Evolutionary conservation across 2,329 filamentous ascomycete species (phyloP), one percentile per base, ranked within the genome.

Genomic region (Trichoderma arundinaceum): DNA sequence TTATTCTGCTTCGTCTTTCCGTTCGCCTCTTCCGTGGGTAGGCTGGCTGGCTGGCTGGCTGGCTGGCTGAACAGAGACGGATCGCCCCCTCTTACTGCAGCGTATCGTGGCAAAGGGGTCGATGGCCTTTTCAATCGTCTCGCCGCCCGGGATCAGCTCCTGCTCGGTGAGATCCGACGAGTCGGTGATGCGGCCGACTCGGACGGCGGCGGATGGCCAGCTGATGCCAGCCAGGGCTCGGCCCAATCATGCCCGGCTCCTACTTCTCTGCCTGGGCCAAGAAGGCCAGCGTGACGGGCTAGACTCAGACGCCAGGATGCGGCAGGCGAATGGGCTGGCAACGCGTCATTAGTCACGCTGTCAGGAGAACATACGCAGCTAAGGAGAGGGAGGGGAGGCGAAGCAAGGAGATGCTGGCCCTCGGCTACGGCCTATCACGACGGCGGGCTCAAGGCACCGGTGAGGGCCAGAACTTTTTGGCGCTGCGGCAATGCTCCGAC

Each of bases 321-420:
- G 60, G 46, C 60, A 54, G 60, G 49, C 60, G 60, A 63, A 63
- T 63, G 9, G 60, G 60, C 60, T 63, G 39, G 39, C 39, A 54
- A 63, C 60, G 60, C 49, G 60, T 63, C 60, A 63, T 63, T 63
- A 63, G 60, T 63, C 60, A 63, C 60, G 60, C 60, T 63, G 49
- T 51, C 60, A 63, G 60, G 49, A 49, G 46, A 52, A 48, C 59
- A 62, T 62, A 48, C 22, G 48, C 59, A 62, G 48, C 48, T 53
- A 52, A 53, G 48, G 48, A 15, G 60, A 63, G 49, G 58, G 49
- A 53, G 60, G 39, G 49, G 59, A 17, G 49, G 51, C 56, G 12
- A 35, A 35, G 56, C 8, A 46, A 35, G 41, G 56, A 59, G 56
- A 22, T 22, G 32, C 17, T 41, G 10, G 17, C 51, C 28, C 33